A percentile compares a stretch with the other conserved stretches of the same genome.
Conservation (phyloP, 2,329 filamentous ascomycete genomes). For the Beauveria sp. region DNA sequence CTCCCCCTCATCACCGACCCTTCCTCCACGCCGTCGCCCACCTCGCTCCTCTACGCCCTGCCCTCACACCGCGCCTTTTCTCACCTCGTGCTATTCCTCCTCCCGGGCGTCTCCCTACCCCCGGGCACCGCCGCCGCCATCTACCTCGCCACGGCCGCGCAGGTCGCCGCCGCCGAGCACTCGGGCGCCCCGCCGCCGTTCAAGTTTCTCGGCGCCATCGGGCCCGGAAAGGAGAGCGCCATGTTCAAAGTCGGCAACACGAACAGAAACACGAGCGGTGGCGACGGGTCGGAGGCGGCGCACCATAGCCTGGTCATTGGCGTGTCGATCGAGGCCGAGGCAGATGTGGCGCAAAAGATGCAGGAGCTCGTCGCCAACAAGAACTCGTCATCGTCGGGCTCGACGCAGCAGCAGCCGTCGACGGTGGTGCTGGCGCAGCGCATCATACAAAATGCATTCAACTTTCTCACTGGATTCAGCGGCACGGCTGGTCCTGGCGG, state of each 20-base stretch:
- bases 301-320: conserved; percentile 58
- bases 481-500: conserved; percentile 52
- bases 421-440: conserved; percentile 79
- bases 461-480: conserved; percentile 86
- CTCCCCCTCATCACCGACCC: conserved; percentile 49
- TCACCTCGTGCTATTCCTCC: conserved; percentile 82
- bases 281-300: not conserved
- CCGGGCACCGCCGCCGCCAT: conserved; percentile 76
- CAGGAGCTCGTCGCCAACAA: conserved; percentile 42
- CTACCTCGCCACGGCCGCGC: conserved; percentile 59
- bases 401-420: conserved; percentile 36
- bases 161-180: conserved; percentile 30
- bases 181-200: conserved; percentile 44
- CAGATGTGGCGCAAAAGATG: conserved; percentile 63
- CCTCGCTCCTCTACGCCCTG: conserved; percentile 49
- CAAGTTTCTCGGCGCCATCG: conserved; percentile 80
- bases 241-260: conserved; percentile 70
- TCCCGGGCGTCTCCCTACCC: conserved; percentile 70
- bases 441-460: conserved; percentile 96
- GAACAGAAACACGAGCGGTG: not conserved
- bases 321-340: conserved; percentile 70
- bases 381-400: conserved; percentile 2
- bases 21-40: conserved; percentile 42
- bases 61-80: conserved; percentile 51
- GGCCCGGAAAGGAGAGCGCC: conserved; percentile 81